Conservation (phyloP, 805 yeast species). For the Saccharomycopsis sp. region DNA sequence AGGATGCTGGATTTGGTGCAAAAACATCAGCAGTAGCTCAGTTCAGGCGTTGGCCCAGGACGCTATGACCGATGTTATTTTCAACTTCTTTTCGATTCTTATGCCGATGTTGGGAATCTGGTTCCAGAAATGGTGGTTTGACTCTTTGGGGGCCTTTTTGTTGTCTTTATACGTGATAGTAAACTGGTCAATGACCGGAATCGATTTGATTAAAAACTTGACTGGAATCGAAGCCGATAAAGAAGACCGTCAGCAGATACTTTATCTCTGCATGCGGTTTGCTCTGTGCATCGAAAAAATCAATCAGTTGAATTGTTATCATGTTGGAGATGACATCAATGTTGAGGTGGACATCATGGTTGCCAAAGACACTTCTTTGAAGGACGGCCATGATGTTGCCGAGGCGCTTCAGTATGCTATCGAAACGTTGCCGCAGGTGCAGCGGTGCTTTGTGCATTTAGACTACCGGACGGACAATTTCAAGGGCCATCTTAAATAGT, state of each 20-base stretch:
- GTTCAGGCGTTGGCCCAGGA: constrained; percentile 79
- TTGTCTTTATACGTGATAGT: constrained; percentile 55
- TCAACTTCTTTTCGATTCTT: constrained; percentile 62
- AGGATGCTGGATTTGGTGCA: constrained; percentile 59
- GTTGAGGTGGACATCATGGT: constrained; percentile 72
- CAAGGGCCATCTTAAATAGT: constrained; percentile 30
- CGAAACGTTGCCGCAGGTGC: constrained; percentile 70
- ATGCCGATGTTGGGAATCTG: constrained; percentile 58
- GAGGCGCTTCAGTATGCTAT: constrained; percentile 77
- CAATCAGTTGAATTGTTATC: constrained; percentile 64
- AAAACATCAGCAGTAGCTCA: constrained; percentile 51
- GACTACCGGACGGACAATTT: constrained; percentile 45
- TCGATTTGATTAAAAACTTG: constrained; percentile 66
- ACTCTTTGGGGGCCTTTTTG: constrained; percentile 63
- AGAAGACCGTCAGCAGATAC: constrained; percentile 55
- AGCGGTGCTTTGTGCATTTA: constrained; percentile 75
- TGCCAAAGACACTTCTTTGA: constrained; percentile 42
- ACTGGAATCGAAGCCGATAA: constrained; percentile 67
- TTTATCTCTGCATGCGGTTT: constrained; percentile 62
- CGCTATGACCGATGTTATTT: constrained; percentile 70
- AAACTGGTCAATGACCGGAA: constrained; percentile 59
- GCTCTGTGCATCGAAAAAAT: constrained; percentile 59
- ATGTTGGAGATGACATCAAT: constrained; percentile 68
- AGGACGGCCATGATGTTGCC: constrained; percentile 74
- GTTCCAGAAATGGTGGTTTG: constrained; percentile 61